Conservation (phyloP, 306 rosid species). For the Senna tora region DNA sequence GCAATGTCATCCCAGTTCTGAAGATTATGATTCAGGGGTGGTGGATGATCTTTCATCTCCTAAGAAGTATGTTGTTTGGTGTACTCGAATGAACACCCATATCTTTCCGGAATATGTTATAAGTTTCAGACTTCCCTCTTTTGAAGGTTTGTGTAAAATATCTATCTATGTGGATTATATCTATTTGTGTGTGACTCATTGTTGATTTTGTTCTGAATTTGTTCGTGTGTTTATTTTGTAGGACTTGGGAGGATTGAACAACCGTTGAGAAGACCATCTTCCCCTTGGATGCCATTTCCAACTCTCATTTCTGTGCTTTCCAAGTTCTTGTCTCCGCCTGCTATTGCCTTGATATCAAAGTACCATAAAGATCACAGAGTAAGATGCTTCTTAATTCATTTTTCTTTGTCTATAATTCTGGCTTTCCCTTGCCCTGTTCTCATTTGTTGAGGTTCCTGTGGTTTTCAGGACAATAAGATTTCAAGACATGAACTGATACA, state of each 20-base stretch:
- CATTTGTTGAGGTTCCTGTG: neutral
- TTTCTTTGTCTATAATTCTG: neutral
- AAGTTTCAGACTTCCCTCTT: slow-evolving; percentile 62
- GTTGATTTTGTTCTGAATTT: neutral
- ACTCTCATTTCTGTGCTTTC: slow-evolving; percentile 71
- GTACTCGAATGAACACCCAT: slow-evolving; percentile 77
- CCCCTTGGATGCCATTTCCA: slow-evolving; percentile 92
- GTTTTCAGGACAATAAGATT: slow-evolving; percentile 59
- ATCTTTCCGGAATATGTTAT: slow-evolving; percentile 76
- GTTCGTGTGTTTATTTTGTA: slow-evolving; percentile 28
- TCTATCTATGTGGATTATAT: neutral
- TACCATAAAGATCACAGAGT: slow-evolving; percentile 62
- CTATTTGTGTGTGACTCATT: neutral
- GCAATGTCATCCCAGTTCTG: slow-evolving; percentile 70
- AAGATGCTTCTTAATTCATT: slow-evolving; percentile 29
- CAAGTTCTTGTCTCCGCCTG: slow-evolving; percentile 50
- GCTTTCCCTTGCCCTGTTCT: neutral
- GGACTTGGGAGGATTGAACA: slow-evolving; percentile 48
- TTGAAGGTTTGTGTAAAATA: slow-evolving; percentile 42
- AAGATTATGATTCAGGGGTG: slow-evolving; percentile 73
- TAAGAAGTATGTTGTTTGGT: slow-evolving; percentile 69
- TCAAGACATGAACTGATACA: slow-evolving; percentile 66
- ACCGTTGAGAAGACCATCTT: slow-evolving; percentile 54
- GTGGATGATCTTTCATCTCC: slow-evolving; percentile 60
- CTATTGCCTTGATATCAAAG: slow-evolving; percentile 56